Base-by-base conservation (phyloP, 2,329 filamentous ascomycete genomes). In the Xylaria polymorpha region DNA sequence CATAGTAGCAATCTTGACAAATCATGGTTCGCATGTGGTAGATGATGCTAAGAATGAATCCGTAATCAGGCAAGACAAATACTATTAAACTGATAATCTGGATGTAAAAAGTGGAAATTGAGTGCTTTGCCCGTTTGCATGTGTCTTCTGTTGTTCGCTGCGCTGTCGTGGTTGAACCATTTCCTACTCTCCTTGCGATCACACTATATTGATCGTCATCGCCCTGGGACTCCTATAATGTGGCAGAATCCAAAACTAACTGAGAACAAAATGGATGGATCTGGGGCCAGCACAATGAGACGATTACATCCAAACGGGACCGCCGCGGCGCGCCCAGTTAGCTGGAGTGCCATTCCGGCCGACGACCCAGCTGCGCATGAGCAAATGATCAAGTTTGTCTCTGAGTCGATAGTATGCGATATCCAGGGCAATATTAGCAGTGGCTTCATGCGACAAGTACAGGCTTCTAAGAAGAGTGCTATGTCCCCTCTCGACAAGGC, bases 341-440 rank as follows among this genome's bases (percentile, higher is more conserved):
- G 70, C 20, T 71, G 70, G 70, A 71, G 70, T 29, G 64, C 61
- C 18, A 53, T 71, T 63, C 71, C 71, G 4, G 63, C 61, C 18
- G 68, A 71, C 50, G 68, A 72, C 22, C 70, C 70, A n/a, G 63
- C 68, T n/a, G 65, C 68, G 3, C 71, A 72, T 41, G 68, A 72
- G 43, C 66, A 72, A 41, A 71, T 72, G 66, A 71, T 72, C 48
- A 72, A 72, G 57, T 72, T 65, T 48, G 64, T 72, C 43, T 72
- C 71, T 7, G 71, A 72, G 64, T 68, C 68, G 60, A 65, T 72
- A 25, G 71, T 72, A 22, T 61, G 59, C 35, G 66, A 69, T 18
- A 71, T 72, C 29, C 71, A 72, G 37, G 66, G 71, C 46, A 72
- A 72, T 25, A 71, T 72, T 43, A 71, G 68, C 18, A 69, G 68